Conservation (phyloP, 805 yeast genomes). For the Teunomyces cretensis region DNA sequence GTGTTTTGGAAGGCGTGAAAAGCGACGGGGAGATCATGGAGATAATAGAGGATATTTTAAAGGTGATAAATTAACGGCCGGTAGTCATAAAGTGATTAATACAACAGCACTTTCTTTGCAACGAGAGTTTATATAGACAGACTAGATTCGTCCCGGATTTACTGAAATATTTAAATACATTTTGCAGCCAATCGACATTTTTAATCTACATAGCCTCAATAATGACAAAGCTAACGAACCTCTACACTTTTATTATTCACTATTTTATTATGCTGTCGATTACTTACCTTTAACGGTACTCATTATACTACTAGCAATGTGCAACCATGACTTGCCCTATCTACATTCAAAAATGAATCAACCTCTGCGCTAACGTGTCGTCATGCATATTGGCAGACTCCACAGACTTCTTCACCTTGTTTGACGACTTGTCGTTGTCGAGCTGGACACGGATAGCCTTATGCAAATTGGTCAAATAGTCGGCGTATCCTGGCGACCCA, state of each 20-base stretch:
- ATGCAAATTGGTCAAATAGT: constrained; percentile 69
- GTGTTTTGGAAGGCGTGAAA: neutral
- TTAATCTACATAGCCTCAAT: no score
- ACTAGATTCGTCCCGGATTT: no score
- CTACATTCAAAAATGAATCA: constrained; percentile 40
- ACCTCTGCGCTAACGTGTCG: constrained; percentile 40
- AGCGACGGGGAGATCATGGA: constrained; percentile 9
- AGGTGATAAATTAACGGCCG: constrained; percentile 8
- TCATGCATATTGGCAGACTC: constrained; percentile 22
- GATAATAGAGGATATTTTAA: constrained; percentile 16
- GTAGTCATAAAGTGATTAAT: neutral
- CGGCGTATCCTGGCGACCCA: constrained; percentile 54
- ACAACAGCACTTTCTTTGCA: no score
- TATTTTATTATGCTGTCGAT: no score
- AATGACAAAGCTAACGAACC: no score
- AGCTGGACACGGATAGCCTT: constrained; percentile 54
- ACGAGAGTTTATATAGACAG: no score
- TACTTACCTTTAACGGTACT: no score
- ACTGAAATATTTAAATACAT: no score
- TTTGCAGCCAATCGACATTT: no score
- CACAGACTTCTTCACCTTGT: constrained; percentile 27
- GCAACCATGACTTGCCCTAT: no score
- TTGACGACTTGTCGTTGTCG: constrained; percentile 44
- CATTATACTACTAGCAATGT: no score
- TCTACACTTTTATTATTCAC: no score